Base-by-base conservation (phyloP, 2,329 filamentous ascomycete genomes). In the Fusarium floridanum region DNA sequence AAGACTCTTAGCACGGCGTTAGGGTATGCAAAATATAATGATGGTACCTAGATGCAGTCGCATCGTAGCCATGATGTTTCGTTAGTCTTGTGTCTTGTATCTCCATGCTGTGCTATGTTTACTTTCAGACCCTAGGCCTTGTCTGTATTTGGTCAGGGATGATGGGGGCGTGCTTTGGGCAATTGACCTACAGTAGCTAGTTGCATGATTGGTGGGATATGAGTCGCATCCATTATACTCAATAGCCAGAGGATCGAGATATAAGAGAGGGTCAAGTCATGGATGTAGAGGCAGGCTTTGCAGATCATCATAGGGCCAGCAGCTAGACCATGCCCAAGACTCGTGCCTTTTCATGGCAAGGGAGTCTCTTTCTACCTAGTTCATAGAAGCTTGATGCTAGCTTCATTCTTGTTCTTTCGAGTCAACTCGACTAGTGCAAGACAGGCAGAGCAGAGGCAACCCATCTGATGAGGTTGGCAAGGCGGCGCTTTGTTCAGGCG, bases 1-100 rank as follows among this genome's bases (percentile, higher is more conserved):
- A 60, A 73, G 73, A 73, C 72, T 78, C 74, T 72, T 66, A 79
- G 77, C 77, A 79, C 77, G 77, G 77, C 77, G 77, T 79, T 79
- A 67, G 77, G 77, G 76, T 79, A 75, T 75, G 61, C 71, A 78
- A 79, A 79, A 79, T 79, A 64, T 71, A 76, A 78, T 78, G 67
- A 76, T 77, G 69, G 61, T 71, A 77, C 73, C 67, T 62, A 68
- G 67, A 68, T 68, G 60, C 65, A 66, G 64, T 61, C 62, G 63
- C 64, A 74, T 70, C 66, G 71, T 67, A 71, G 61, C 64, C 20
- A 48, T 11, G 37, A 57, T 66, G 59, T 67, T 75, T 73, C 66
- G 53, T 37, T 37, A 37, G 34, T 64, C 69, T 73, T 32, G 27
- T 43, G 48, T 63, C 41, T 24, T 48, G 14, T 56, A 17, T 20